A percentile compares a stretch with the other conserved stretches of the same genome.
phyloP scores from a whole-genome alignment of 1,284 basidiomycete species.

The Peniophora sp. region DNA sequence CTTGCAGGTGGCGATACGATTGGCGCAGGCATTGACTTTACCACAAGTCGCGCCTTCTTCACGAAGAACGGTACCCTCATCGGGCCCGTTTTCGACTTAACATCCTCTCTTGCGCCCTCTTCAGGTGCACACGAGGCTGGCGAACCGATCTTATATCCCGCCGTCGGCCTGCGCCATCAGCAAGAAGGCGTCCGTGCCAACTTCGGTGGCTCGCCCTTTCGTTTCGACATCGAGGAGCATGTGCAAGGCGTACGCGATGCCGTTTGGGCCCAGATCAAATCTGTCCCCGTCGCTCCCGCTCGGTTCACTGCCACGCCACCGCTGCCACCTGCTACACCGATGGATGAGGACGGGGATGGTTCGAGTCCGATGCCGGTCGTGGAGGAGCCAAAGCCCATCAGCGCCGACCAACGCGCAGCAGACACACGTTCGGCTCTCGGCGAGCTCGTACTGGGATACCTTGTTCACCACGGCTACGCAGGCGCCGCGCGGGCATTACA shows the following conservation, averaged over 20 bases:
- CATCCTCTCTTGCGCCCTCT: not conserved
- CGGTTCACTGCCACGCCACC: slow-evolving; percentile 4
- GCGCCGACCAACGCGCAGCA: slow-evolving; percentile 3
- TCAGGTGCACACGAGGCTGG: slow-evolving; percentile 27
- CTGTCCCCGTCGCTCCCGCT: slow-evolving; percentile 30
- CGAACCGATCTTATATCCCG: slow-evolving; percentile 64
- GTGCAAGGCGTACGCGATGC: slow-evolving; percentile 57
- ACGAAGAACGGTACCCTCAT: slow-evolving; percentile 83
- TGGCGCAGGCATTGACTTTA: slow-evolving; percentile 88
- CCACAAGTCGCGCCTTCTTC: slow-evolving; percentile 72
- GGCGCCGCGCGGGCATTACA: slow-evolving; percentile 62
- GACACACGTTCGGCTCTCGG: slow-evolving; percentile 33
- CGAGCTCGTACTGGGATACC: slow-evolving; percentile 70
- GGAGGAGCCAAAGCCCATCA: no score
- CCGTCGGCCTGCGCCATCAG: slow-evolving; percentile 78
- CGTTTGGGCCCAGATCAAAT: slow-evolving; percentile 59
- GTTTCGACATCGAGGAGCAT: slow-evolving; percentile 81
- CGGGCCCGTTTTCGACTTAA: slow-evolving; percentile 26
- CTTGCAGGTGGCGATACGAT: slow-evolving; percentile 71
- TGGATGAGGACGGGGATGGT: slow-evolving; percentile 6
- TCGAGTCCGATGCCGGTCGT: not conserved
- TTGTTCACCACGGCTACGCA: slow-evolving; percentile 74
- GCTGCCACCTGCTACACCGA: slow-evolving; percentile 2
- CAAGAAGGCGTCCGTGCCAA: slow-evolving; percentile 73
- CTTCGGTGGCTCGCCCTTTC: slow-evolving; percentile 81